A percentile compares a stretch with the other conserved stretches of the same genome.
Conservation (phyloP, 495 filamentous ascomycete genomes). For the Haplographium delicatum region DNA sequence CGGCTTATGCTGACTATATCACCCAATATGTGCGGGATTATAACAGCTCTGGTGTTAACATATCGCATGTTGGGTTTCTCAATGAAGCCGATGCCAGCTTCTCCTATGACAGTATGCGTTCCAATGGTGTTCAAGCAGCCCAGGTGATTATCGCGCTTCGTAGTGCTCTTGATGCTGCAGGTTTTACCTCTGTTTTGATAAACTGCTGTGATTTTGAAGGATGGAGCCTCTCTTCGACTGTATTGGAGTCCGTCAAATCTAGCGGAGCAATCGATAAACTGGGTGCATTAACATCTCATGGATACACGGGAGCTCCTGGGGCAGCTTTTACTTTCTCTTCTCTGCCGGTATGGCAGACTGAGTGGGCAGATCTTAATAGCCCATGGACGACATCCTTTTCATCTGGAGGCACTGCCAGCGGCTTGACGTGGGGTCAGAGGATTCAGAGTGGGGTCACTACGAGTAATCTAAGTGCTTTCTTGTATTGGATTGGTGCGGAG, state of each 20-base stretch:
- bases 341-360: constrained; percentile 45
- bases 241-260: constrained; percentile 16
- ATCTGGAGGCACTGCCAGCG: constrained; percentile 38
- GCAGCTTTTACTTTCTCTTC: constrained; percentile 31
- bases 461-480: constrained; percentile 40
- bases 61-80: constrained; percentile 47
- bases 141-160: constrained; percentile 46
- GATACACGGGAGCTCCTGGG: constrained; percentile 37
- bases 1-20: constrained; percentile 52
- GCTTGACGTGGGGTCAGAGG: constrained; percentile 47
- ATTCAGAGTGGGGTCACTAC: constrained; percentile 40
- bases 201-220: not conserved
- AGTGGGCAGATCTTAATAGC: constrained; percentile 45
- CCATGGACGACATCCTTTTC: constrained; percentile 40
- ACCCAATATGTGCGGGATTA: constrained; percentile 37
- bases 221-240: not conserved
- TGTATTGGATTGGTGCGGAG: constrained; percentile 51
- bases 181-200: constrained; percentile 22
- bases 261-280: constrained; percentile 33
- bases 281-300: constrained; percentile 39
- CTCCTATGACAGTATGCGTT: constrained; percentile 1
- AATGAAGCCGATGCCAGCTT: constrained; percentile 40
- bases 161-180: constrained; percentile 36
- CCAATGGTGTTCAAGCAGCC: constrained; percentile 27
- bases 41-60: constrained; percentile 36